Conservation (phyloP, 176 grass and related monocot genomes). For the Phoenix roebelenii region DNA sequence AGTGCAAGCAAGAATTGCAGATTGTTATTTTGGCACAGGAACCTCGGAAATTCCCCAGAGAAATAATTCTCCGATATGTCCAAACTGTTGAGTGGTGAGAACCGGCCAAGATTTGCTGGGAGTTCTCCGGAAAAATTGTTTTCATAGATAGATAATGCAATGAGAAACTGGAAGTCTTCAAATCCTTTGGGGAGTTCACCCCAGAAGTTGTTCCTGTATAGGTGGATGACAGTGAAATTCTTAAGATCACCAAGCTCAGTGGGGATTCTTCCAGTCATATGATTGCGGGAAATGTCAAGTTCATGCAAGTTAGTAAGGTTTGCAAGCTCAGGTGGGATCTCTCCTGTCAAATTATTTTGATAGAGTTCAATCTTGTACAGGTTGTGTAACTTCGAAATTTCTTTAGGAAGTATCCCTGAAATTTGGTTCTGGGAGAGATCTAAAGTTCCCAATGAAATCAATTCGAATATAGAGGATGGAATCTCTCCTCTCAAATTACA, state of each 20-base stretch:
- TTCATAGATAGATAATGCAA: conserved; percentile 55
- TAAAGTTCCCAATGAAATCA: conserved; percentile 43
- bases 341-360: conserved; percentile 50
- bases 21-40: conserved; percentile 38
- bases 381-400: conserved; percentile 45
- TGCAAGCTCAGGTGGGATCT: conserved; percentile 49
- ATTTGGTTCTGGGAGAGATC: conserved; percentile 61
- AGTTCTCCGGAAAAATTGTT: conserved; percentile 61
- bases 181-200: conserved; percentile 48
- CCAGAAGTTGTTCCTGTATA: conserved; percentile 58
- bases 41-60: conserved; percentile 49
- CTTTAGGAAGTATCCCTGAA: conserved; percentile 30
- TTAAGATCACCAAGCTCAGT: conserved; percentile 32
- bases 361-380: conserved; percentile 73
- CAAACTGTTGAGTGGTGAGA: conserved; percentile 43
- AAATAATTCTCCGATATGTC: conserved; percentile 84
- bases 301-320: conserved; percentile 32
- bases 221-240: conserved; percentile 50
- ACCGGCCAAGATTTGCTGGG: conserved; percentile 58
- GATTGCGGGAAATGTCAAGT: conserved; percentile 60
- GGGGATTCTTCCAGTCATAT: conserved; percentile 46
- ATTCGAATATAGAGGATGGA: conserved; percentile 46
- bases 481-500: conserved; percentile 43
- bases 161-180: conserved; percentile 36
- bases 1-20: conserved; percentile 54